Percentiles rank a stretch among this genome's conserved stretches.
phyloP scores from a whole-genome alignment of 495 filamentous ascomycete genomes.

The Neurospora sp. region DNA sequence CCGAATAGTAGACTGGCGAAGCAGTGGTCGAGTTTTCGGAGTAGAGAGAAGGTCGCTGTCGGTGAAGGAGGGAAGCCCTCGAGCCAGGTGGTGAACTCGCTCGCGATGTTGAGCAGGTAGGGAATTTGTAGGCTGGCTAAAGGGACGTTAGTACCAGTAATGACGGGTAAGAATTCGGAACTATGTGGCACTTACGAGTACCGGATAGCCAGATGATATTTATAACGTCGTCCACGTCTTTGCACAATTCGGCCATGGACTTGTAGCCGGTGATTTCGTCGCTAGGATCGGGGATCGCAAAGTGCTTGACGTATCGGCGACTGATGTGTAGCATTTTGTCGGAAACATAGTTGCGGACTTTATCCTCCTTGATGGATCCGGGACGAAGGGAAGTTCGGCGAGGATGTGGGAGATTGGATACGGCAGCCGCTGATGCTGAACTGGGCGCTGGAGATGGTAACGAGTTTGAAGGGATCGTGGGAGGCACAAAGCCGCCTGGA shows the following conservation, averaged over 20 bases:
- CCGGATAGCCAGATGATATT: constrained; percentile 76
- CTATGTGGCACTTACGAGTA: constrained; percentile 52
- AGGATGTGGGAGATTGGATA: constrained; percentile 49
- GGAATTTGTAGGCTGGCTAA: constrained; percentile 74
- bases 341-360: constrained; percentile 62
- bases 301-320: constrained; percentile 66
- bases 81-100: constrained; percentile 55
- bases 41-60: constrained; percentile 49
- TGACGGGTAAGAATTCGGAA: background rate
- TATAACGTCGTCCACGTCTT: constrained; percentile 59
- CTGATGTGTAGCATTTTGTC: constrained; percentile 52
- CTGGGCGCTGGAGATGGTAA: constrained; percentile 49
- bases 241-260: constrained; percentile 55
- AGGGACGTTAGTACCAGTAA: background rate
- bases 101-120: constrained; percentile 67
- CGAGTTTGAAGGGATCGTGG: constrained; percentile 9
- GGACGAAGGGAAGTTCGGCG: constrained; percentile 54
- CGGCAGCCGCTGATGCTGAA: constrained; percentile 29
- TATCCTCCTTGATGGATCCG: constrained; percentile 67
- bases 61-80: constrained; percentile 58
- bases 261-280: constrained; percentile 55
- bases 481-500: constrained; percentile 41
- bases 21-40: constrained; percentile 68
- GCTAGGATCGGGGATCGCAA: constrained; percentile 42
- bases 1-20: constrained; percentile 65